A percentile compares a stretch with the other conserved stretches of the same genome.
phyloP scores from a whole-genome alignment of 2,329 filamentous ascomycete genomes.

The Apiospora sp. region DNA sequence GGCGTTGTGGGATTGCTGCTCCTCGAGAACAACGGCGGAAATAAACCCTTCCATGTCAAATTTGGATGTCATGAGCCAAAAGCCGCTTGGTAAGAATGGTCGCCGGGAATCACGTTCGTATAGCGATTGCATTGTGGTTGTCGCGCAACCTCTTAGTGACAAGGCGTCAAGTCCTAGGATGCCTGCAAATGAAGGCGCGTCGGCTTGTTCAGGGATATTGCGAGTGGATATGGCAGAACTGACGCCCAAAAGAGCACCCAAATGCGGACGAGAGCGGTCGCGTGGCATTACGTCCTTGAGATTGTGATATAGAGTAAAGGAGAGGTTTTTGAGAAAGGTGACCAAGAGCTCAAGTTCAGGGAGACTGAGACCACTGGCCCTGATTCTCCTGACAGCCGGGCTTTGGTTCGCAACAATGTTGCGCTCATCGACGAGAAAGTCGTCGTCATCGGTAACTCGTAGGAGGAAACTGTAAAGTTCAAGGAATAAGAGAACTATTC shows the following conservation, averaged over 20 bases:
- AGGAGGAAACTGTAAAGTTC: constrained; percentile 94
- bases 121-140: constrained; percentile 82
- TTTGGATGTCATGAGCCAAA: constrained; percentile 91
- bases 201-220: not conserved
- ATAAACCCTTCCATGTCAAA: constrained; percentile 93
- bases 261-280: constrained; percentile 34
- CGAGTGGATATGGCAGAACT: constrained; percentile 26
- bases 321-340: constrained; percentile 87
- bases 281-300: constrained; percentile 64
- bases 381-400: constrained; percentile 56
- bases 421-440: constrained; percentile 77
- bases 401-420: constrained; percentile 46
- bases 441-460: constrained; percentile 93
- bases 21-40: constrained; percentile 83
- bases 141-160: constrained; percentile 81
- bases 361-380: constrained; percentile 73
- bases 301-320: constrained; percentile 89
- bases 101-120: constrained; percentile 94
- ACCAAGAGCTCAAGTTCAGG: constrained; percentile 77
- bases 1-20: constrained; percentile 74
- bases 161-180: constrained; percentile 77
- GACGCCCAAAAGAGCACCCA: constrained; percentile 35
- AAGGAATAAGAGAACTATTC: constrained; percentile 86
- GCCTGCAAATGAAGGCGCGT: constrained; percentile 43
- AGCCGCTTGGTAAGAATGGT: constrained; percentile 80